Percentiles rank a stretch among this genome's conserved stretches.
Conservation (phyloP, 257 asterid genomes). For the Solanum lignicaule region DNA sequence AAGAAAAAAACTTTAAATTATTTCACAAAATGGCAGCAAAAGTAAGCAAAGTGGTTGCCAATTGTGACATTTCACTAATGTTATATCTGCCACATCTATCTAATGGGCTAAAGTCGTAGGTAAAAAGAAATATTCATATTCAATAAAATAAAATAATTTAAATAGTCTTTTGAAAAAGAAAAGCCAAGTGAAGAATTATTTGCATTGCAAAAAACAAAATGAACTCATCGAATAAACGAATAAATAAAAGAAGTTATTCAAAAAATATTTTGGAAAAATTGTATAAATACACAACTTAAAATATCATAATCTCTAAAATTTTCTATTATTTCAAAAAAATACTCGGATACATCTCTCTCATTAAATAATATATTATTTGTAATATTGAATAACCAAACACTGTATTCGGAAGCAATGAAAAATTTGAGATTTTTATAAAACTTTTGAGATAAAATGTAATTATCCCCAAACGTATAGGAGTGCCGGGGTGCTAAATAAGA, state of each 20-base stretch:
- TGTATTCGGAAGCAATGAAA: fast-evolving
- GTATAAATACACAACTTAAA: neutral
- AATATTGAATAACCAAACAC: neutral
- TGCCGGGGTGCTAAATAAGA: neutral
- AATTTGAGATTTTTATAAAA: fast-evolving
- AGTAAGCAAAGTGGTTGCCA: neutral
- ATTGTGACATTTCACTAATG: neutral
- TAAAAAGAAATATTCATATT: neutral
- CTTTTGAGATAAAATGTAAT: neutral
- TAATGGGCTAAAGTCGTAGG: neutral
- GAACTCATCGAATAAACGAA: neutral
- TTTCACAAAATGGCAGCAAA: neutral
- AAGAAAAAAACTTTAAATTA: neutral
- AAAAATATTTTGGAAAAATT: neutral
- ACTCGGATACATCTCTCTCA: neutral
- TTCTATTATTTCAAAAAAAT: no score
- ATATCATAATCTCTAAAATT: no score
- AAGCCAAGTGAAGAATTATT: neutral
- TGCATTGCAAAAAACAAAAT: neutral
- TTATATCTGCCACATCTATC: neutral
- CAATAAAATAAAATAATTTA: neutral
- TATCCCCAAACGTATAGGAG: no score
- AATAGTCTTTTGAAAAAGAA: neutral
- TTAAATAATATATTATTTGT: no score
- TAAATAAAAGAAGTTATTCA: neutral